Evolutionary conservation across 2,329 filamentous ascomycete species (phyloP), one percentile per base, ranked within the genome.

Genomic region (Stagonosporopsis cucurbitacearum): DNA sequence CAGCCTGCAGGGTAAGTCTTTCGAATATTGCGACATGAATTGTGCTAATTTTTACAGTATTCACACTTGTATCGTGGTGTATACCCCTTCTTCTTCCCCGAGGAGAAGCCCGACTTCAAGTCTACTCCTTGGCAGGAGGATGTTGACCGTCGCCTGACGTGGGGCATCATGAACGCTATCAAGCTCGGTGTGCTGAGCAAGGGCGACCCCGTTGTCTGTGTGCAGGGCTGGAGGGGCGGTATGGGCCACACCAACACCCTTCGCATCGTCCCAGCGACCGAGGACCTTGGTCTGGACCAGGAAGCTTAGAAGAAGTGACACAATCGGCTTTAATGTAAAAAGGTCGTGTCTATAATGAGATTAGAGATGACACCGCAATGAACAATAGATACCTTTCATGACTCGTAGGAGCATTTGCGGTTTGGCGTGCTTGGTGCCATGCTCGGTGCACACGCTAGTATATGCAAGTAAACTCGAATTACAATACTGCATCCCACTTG

Each of bases 81-180:
- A 60, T 99, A 97, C 77, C 95, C 95, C 56, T 99, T 99, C 89
- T 84, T 90, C 72, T 98, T 97, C 85, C 86, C 89, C 50, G 90
- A 96, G 82, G 80, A 82, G 70, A 98, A 98, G 88, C 95, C 95
- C 69, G 92, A 99, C 82, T 99, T 98, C 80, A 86, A 84, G 77
- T 86, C 89, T 79, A 86, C 89, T 72, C 93, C 96, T 81, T 99
- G 95, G 95, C 95, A 99, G 82, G 92, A 98, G 83, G 94, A 99
- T 79, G 95, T 99, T 69, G 95, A 99, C 81, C 87, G 88, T 77
- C 92, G 95, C 75, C 91, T 99, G 79, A 96, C 94, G 85, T 99
- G 94, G 93, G 95, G 91, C 77, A 91, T 99, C 77, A 82, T 85
- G 75, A 87, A 92, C 75, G 95, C 92, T 68, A 86, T 96, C 72